phyloP scores from a whole-genome alignment of 2,329 filamentous ascomycete species.

The Stemphylium vesicarium region DNA sequence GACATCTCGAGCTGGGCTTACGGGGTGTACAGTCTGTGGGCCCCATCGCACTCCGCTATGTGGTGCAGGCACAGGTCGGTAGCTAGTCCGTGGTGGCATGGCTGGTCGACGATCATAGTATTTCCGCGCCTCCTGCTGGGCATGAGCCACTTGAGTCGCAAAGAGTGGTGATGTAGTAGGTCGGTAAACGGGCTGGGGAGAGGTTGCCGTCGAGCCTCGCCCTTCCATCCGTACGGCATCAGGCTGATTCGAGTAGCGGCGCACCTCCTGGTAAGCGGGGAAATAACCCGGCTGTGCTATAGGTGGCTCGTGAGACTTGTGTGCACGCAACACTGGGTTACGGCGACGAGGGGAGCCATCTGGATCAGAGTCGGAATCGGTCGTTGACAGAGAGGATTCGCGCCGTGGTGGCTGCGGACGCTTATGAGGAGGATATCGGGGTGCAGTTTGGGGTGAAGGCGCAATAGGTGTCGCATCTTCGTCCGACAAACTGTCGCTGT shows the following conservation, averaged over 20 bases:
- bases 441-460: constrained; percentile 23
- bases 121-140: constrained; percentile 35
- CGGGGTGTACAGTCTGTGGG: constrained; percentile 15
- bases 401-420: constrained; percentile 42
- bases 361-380: constrained; percentile 40
- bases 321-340: constrained; percentile 47
- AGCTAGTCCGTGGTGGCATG: constrained; percentile 34
- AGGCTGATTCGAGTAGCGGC: constrained; percentile 37
- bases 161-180: constrained; percentile 56
- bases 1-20: constrained; percentile 29
- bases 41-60: constrained; percentile 33
- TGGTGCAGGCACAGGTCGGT: constrained; percentile 28
- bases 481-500: constrained; percentile 39
- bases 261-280: constrained; percentile 39
- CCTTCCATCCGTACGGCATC: constrained; percentile 21
- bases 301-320: constrained; percentile 52
- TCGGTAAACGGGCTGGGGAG: constrained; percentile 47
- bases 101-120: constrained; percentile 40
- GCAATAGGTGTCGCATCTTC: constrained; percentile 41
- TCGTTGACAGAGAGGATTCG: constrained; percentile 43
- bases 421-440: constrained; percentile 36
- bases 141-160: constrained; percentile 53
- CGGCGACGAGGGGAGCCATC: constrained; percentile 35
- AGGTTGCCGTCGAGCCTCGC: constrained; percentile 24
- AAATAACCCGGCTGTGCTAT: constrained; percentile 49